phyloP scores from a whole-genome alignment of 140 eudicot genomes.

The Senecio squalidus region DNA sequence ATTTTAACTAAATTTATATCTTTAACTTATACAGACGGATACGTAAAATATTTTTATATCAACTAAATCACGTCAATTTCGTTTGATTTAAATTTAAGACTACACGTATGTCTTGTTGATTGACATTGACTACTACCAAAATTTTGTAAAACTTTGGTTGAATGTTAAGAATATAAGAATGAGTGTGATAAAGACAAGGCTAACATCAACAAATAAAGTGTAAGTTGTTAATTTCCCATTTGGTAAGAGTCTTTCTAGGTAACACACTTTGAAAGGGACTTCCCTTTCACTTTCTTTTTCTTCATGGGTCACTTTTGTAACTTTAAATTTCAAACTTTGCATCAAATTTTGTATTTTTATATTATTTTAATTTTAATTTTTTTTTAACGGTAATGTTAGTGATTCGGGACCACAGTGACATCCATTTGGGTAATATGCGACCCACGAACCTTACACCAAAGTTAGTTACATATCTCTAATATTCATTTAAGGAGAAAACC shows the following conservation, averaged over 20 bases:
- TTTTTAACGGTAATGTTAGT: too few relatives aligned
- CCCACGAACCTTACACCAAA: too few relatives aligned
- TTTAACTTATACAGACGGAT: too few relatives aligned
- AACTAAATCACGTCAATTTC: not conserved
- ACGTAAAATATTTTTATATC: too few relatives aligned
- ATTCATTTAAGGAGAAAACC: too few relatives aligned
- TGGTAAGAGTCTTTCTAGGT: slow-evolving; percentile 32
- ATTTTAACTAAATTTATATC: too few relatives aligned
- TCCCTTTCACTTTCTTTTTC: slow-evolving; percentile 23
- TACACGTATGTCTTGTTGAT: slow-evolving; percentile 8
- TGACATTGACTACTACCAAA: slow-evolving; percentile 25
- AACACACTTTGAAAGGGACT: slow-evolving; percentile 28
- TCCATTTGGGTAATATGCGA: too few relatives aligned
- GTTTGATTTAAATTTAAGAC: not conserved
- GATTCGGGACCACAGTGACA: too few relatives aligned
- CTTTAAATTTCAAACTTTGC: slow-evolving; percentile 12
- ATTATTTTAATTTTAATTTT: too few relatives aligned
- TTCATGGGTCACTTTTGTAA: slow-evolving; percentile 19
- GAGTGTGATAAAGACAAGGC: slow-evolving; percentile 18
- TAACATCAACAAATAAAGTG: slow-evolving; percentile 28
- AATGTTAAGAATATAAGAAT: slow-evolving; percentile 21
- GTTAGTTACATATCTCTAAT: too few relatives aligned
- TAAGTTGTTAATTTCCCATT: slow-evolving; percentile 21
- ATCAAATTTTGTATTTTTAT: too few relatives aligned
- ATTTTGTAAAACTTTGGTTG: slow-evolving; percentile 13